Base-by-base conservation (phyloP, 2,329 filamentous ascomycete species). In the Aureobasidium sp. region DNA sequence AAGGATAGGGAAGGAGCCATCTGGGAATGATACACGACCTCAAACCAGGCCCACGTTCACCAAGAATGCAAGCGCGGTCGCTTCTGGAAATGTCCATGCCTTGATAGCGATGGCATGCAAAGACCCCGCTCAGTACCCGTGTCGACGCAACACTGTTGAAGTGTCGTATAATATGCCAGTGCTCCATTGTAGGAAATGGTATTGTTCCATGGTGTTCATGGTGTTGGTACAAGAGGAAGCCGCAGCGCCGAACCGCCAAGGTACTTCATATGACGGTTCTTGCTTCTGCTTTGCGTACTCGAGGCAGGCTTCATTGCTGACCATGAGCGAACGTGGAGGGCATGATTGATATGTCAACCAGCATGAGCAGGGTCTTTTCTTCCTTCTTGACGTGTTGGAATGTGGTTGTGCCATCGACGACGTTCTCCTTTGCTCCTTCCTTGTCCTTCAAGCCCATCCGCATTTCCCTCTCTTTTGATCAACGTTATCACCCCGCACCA, bases 121-220 rank as follows among this genome's bases (percentile, higher is more conserved):
- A 42, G 51, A 29, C 38, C 38, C 53, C 15, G 23, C 37, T 46
- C 19, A 38, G 23, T 21, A 37, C 35, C n/a, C 27, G 25, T 37
- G 53, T 46, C 53, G 53, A 46, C 17, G n/a, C 53, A 57, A 57
- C 53, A 46, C 53, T 57, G 53, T 57, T 57, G 53, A 57, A 57
- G 53, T 46, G 40, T 46, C 37, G 38, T 43, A 25, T 57, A 37
- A n/a, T 35, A 37, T 57, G 23, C 19, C 29, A 21, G 38, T 37
- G 40, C 42, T 43, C 40, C 53, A 25, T 46, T 57, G 53, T 42
- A 27, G 21, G 25, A 29, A 45, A 45, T 42, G 53, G 37, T 37
- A 35, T 57, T 57, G 53, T 57, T 57, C 53, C 53, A 57, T 57
- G 29, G 13, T 35, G 27, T 46, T 23, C 53, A 37, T 45, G 29